Conservation (phyloP, 352 stramenopile genomes). For the Phytopythium kandeliae region DNA sequence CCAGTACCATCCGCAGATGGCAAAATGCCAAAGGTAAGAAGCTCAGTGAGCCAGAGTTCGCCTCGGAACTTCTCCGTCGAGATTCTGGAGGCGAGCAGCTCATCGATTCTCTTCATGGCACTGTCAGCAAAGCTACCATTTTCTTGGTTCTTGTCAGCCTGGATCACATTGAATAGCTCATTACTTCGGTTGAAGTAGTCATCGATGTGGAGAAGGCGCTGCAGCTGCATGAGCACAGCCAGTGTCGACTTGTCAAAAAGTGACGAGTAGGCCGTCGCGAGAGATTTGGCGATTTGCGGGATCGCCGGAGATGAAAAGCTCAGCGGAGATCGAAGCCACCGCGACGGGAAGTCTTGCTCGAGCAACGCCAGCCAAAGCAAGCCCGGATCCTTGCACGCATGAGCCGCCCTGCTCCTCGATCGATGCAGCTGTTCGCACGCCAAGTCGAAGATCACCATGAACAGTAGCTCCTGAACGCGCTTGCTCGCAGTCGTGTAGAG, state of each 20-base stretch:
- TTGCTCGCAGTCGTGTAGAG: conserved; percentile 24
- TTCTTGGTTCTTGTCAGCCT: conserved; percentile 11
- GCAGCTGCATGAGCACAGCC: conserved; percentile 31
- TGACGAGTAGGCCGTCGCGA: conserved; percentile 12
- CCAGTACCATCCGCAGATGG: neutral
- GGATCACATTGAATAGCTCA: conserved; percentile 22
- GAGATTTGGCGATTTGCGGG: conserved; percentile 16
- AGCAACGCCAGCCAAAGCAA: conserved; percentile 20
- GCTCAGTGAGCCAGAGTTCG: conserved; percentile 48
- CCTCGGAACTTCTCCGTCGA: conserved; percentile 33
- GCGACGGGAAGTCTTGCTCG: conserved; percentile 16
- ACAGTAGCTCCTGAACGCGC: conserved; percentile 16
- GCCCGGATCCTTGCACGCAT: conserved; percentile 13
- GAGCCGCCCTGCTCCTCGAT: conserved; percentile 13
- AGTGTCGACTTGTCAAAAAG: conserved; percentile 34
- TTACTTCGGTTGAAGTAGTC: conserved; percentile 39
- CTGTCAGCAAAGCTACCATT: conserved; percentile 14
- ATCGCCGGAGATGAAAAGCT: conserved; percentile 15
- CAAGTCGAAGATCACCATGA: conserved; percentile 25
- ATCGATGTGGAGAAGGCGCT: conserved; percentile 29
- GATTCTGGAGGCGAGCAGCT: conserved; percentile 19
- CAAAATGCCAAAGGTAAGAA: conserved; percentile 18
- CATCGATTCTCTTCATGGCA: conserved; percentile 23
- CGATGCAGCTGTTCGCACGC: conserved; percentile 24
- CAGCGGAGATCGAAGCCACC: conserved; percentile 9